Percentiles rank a stretch among this genome's conserved stretches.
Evolutionary conservation across 1,139 yeast genomes (phyloP).

Genomic region (Yarrowia galli): DNA sequence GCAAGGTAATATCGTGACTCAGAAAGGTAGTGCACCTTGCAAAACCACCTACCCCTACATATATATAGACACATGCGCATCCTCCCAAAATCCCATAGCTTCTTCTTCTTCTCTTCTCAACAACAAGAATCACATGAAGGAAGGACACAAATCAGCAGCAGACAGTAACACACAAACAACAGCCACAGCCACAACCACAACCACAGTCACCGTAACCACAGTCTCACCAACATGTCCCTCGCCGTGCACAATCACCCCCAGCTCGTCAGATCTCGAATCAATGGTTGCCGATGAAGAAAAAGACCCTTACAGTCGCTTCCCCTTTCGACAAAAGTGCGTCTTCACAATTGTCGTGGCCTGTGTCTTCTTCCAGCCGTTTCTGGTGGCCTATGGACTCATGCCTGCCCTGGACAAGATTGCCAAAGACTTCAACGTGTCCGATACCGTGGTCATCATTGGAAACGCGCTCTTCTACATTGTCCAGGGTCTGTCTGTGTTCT

Average conservation of each 20-base stretch:
- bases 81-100: too few relatives aligned
- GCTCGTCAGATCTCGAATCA: not conserved
- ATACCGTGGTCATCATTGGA: constrained; percentile 57
- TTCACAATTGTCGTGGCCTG: constrained; percentile 39
- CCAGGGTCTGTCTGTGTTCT: constrained; percentile 61
- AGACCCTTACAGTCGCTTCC: constrained; percentile 21
- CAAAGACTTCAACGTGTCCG: constrained; percentile 55
- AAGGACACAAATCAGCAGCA: too few relatives aligned
- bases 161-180: too few relatives aligned
- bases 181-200: not conserved
- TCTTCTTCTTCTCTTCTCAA: too few relatives aligned
- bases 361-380: constrained; percentile 42
- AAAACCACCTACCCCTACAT: too few relatives aligned
- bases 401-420: constrained; percentile 63
- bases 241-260: not conserved
- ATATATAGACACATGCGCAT: constrained; percentile 1
- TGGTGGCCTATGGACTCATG: constrained; percentile 46
- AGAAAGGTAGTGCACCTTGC: too few relatives aligned
- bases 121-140: too few relatives aligned
- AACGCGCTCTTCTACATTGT: constrained; percentile 59
- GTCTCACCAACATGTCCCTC: not conserved
- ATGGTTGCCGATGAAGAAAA: not conserved
- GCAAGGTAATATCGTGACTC: not conserved
- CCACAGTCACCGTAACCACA: not conserved
- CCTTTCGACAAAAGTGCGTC: constrained; percentile 27